A percentile compares a stretch with the other conserved stretches of the same genome.
Conservation (phyloP, 179 eudicot genomes). For the Camellia oleifera region DNA sequence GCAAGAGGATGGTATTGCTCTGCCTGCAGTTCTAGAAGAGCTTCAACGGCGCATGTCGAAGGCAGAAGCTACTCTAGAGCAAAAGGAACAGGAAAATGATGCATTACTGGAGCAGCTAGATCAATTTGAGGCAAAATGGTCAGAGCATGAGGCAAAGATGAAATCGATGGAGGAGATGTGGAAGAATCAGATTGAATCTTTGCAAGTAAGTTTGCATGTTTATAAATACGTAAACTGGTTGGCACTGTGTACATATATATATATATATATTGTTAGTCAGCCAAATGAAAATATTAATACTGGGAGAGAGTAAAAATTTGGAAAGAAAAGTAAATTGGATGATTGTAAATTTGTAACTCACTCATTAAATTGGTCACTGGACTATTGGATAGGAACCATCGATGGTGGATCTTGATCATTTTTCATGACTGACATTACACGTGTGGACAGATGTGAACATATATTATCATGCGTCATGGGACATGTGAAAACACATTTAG, state of each 20-base stretch:
- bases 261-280: not conserved
- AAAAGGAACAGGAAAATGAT: constrained; percentile 75
- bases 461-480: not conserved
- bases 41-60: constrained; percentile 35
- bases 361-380: not conserved
- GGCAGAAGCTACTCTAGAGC: constrained; percentile 56
- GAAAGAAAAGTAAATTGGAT: not conserved
- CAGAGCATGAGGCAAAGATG: constrained; percentile 73
- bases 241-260: constrained; percentile 5
- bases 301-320: not conserved
- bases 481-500: constrained; percentile 6
- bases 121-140: constrained; percentile 59
- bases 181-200: constrained; percentile 69
- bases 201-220: constrained; percentile 57
- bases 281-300: not conserved
- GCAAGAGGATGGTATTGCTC: constrained; percentile 25
- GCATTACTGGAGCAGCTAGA: constrained; percentile 53
- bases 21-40: constrained; percentile 39
- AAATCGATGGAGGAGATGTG: constrained; percentile 74
- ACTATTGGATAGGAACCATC: not conserved
- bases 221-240: constrained; percentile 19
- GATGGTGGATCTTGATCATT: not conserved
- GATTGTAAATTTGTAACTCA: not conserved
- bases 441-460: not conserved
- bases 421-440: not conserved